A percentile compares a stretch with the other conserved stretches of the same genome.
phyloP scores from a whole-genome alignment of 441 rosid species.

The Eutrema salsugineum region DNA sequence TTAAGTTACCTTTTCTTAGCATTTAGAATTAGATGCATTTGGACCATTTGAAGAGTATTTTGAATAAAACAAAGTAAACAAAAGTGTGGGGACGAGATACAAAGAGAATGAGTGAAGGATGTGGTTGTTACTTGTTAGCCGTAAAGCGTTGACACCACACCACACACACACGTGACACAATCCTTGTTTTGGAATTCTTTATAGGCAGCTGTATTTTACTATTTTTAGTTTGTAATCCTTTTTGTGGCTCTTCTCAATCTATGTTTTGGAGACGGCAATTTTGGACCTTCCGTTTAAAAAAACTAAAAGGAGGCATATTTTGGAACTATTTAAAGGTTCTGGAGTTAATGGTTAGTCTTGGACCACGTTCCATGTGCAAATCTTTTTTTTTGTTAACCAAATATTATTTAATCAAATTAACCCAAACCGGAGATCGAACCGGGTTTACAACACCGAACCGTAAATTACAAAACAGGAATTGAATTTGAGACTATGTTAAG shows the following conservation, averaged over 20 bases:
- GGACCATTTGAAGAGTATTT: slow-evolving; percentile 1
- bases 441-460: no score
- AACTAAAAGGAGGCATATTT: neutral
- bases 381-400: no score
- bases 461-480: no score
- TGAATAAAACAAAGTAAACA: neutral
- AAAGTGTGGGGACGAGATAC: no score
- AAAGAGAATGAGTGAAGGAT: neutral
- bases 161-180: neutral
- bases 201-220: no score
- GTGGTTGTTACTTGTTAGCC: slow-evolving; percentile 14
- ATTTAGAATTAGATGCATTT: neutral
- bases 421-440: no score
- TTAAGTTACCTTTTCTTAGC: neutral
- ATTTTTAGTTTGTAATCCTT: neutral
- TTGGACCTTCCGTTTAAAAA: neutral
- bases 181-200: no score
- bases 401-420: neutral
- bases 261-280: neutral
- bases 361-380: slow-evolving; percentile 2
- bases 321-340: neutral
- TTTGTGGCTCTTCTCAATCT: slow-evolving; percentile 1
- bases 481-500: no score
- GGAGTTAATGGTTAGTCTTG: neutral
- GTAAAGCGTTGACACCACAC: neutral